Evolutionary conservation across 169 alveolate genomes (phyloP), one percentile per base, ranked within the genome.

Genomic region (Plasmodium sp.): DNA sequence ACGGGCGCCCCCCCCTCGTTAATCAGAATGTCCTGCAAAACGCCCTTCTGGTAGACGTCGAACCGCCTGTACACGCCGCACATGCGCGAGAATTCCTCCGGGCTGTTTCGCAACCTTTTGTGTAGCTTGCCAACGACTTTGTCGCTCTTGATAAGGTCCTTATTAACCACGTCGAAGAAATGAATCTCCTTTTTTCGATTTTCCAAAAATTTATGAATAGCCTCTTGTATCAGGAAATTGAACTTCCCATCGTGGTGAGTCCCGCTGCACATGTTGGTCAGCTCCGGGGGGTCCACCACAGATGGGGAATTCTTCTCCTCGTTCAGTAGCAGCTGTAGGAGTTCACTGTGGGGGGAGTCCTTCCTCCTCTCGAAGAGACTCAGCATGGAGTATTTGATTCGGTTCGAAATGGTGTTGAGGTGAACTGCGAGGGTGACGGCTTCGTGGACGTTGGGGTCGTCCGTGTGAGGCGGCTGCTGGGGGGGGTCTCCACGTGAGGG

Each of bases 31-130:
- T 88, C 94, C 12, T 33, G 45, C 36, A 88, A 88, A 5, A 79
- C 74, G 10, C 9, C 33, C 74, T 88, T 88, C 73, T 88, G 94
- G 72, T 88, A 88, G 36, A 80, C 81, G 48, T 88, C 94, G 82
- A 88, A 88, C 51, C 81, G 79, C 48, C 33, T 88, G 82, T 88
- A 88, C n/a, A 88, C 10, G 58, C 22, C 7, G 34, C 67, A 88
- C 88, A 88, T 77, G 80, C 73, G 81, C 2, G 86, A 14, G 67
- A 79, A 88, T 88, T 88, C 90, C 5, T 79, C 54, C 18, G 22
- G 33, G 56, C 51, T 45, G 81, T 88, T 88, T 36, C 80, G 79
- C 72, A 88, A 51, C 36, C 34, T 79, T 51, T 56, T 88, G 34
- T 88, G 72, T 9, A 88, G 33, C 33, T 41, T 88, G 9, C 82